Conservation (phyloP, 257 asterid genomes). For the Nicotiana otophora region DNA sequence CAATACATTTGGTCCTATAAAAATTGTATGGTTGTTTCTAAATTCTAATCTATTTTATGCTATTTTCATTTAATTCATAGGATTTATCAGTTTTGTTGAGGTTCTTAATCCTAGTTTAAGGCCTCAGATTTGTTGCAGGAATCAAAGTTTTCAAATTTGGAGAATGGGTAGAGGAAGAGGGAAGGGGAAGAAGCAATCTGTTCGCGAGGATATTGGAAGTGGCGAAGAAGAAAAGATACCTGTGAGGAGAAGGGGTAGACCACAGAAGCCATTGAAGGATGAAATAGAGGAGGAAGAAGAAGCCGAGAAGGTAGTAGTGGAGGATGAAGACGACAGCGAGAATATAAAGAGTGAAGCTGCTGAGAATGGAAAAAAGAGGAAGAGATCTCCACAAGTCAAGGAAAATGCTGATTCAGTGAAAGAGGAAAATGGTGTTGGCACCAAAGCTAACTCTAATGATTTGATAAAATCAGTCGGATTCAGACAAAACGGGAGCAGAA, state of each 20-base stretch:
- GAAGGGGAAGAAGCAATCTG: constrained; percentile 57
- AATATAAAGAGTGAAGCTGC: constrained; percentile 34
- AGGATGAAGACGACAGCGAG: constrained; percentile 37
- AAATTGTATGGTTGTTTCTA: background rate
- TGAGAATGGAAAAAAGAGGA: constrained; percentile 55
- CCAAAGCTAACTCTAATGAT: constrained; percentile 27
- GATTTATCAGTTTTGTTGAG: background rate
- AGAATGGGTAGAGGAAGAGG: constrained; percentile 85
- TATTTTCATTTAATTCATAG: background rate
- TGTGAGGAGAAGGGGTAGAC: constrained; percentile 68
- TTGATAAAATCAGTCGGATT: constrained; percentile 43
- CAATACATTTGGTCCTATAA: background rate
- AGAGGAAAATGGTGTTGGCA: constrained; percentile 39
- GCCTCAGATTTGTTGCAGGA: constrained; percentile 34
- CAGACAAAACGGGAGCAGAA: constrained; percentile 61
- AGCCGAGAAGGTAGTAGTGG: constrained; percentile 38
- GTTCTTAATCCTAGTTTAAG: background rate
- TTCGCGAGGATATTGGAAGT: constrained; percentile 46
- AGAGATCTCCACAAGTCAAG: constrained; percentile 40
- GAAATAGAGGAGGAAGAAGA: constrained; percentile 46
- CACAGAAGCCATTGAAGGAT: constrained; percentile 46
- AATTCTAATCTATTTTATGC: background rate
- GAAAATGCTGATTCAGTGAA: constrained; percentile 41
- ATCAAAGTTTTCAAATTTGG: constrained; percentile 7
- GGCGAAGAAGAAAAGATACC: constrained; percentile 72